These are phyloP conservation scores for Pisolithus sp. DNA, from an alignment of 768 basidiomycete genomes.

Conservation along the genomic window DNA sequence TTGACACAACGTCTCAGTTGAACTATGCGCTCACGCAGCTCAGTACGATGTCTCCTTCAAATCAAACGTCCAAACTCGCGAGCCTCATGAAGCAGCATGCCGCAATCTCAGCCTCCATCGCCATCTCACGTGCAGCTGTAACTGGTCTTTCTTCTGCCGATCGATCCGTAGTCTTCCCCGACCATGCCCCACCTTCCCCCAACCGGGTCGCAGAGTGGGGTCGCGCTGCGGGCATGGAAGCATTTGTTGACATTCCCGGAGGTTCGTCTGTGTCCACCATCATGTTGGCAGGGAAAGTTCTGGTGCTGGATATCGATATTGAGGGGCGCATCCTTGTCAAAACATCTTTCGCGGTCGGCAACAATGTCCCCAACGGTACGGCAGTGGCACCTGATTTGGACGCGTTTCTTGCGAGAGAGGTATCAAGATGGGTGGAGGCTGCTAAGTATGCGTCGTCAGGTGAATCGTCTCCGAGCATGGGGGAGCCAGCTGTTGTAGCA, in stretches of 20 bases:
- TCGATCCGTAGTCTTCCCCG: slow-evolving; percentile 21
- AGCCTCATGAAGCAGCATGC: slow-evolving; percentile 64
- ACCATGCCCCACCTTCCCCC: slow-evolving; percentile 23
- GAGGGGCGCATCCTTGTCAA: slow-evolving; percentile 47
- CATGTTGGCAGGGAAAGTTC: slow-evolving; percentile 70
- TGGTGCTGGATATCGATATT: slow-evolving; percentile 74
- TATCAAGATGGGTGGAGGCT: slow-evolving; percentile 54
- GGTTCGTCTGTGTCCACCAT: slow-evolving; percentile 38
- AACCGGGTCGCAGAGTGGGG: slow-evolving; percentile 54
- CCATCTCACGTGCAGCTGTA: slow-evolving; percentile 17
- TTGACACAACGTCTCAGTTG: slow-evolving; percentile 47
- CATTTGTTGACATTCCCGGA: slow-evolving; percentile 58
- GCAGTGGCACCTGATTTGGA: slow-evolving; percentile 47
- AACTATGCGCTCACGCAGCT: slow-evolving; percentile 45
- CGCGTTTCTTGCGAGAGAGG: slow-evolving; percentile 49
- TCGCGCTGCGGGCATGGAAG: slow-evolving; percentile 62
- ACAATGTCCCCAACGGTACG: slow-evolving; percentile 38
- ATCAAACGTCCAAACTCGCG: slow-evolving; percentile 60
- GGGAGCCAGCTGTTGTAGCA: slow-evolving; percentile 46
- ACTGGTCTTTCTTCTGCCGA: slow-evolving; percentile 14
- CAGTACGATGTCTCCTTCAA: slow-evolving; percentile 39
- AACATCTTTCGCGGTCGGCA: slow-evolving; percentile 60
- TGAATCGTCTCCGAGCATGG: slow-evolving; percentile 28
- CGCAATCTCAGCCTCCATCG: slow-evolving; percentile 28
- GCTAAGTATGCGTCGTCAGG: slow-evolving; percentile 20